Evolutionary conservation across 331 rosid species (phyloP).

Genomic region (Telfairia occidentalis): DNA sequence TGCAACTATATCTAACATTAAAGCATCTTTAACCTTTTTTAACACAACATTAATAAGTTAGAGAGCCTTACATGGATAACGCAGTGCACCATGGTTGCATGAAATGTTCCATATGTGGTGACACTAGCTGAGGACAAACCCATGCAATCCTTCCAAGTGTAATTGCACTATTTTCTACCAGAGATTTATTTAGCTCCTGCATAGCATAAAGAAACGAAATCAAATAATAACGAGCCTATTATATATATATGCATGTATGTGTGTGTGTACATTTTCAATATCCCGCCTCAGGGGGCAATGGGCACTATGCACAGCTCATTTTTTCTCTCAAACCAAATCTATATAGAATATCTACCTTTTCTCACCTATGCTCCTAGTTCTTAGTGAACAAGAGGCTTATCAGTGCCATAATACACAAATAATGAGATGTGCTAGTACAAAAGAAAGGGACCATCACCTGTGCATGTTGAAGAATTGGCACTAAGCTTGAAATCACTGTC

Average conservation of each 20-base stretch:
- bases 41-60: neutral
- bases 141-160: slow-evolving; percentile 99
- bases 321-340: neutral
- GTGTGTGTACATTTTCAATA: neutral
- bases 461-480: slow-evolving; percentile 76
- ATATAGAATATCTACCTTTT: neutral
- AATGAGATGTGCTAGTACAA: neutral
- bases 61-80: slow-evolving; percentile 53
- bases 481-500: slow-evolving; percentile 70
- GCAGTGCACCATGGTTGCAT: slow-evolving; percentile 97
- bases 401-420: neutral
- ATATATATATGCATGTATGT: neutral
- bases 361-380: neutral
- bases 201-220: slow-evolving; percentile 5
- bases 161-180: slow-evolving; percentile 88
- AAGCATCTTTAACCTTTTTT: neutral
- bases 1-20: neutral
- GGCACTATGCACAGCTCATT: no score
- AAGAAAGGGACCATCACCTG: slow-evolving; percentile 42
- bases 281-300: neutral
- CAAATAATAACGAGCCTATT: neutral
- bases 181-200: slow-evolving; percentile 82
- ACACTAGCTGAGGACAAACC: slow-evolving; percentile 95
- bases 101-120: slow-evolving; percentile 98
- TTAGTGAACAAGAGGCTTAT: neutral